Percentiles rank a stretch among this genome's conserved stretches.
phyloP scores from a whole-genome alignment of 805 yeast genomes.

The Candida nonsorbophila region DNA sequence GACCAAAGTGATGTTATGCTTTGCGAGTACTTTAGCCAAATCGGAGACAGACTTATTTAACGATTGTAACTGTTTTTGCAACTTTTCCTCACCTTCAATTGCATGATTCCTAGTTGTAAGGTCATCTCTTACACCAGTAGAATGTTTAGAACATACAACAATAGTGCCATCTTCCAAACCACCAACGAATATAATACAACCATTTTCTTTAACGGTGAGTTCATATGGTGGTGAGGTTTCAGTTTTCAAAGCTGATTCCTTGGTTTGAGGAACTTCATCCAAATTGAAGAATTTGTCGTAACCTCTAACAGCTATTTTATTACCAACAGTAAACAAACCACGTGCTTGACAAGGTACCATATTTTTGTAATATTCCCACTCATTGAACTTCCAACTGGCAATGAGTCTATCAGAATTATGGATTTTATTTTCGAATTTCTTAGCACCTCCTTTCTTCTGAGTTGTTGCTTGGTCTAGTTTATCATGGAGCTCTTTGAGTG shows the following conservation, averaged over 20 bases:
- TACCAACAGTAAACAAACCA: slow-evolving; percentile 64
- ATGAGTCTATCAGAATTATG: slow-evolving; percentile 3
- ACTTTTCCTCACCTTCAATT: slow-evolving; percentile 55
- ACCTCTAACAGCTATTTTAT: slow-evolving; percentile 69
- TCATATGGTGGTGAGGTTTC: slow-evolving; percentile 70
- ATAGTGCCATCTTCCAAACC: slow-evolving; percentile 73
- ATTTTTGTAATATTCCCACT: slow-evolving; percentile 73
- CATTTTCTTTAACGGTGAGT: slow-evolving; percentile 84
- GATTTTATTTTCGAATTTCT: slow-evolving; percentile 7
- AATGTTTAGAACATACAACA: slow-evolving; percentile 86
- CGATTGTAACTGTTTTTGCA: slow-evolving; percentile 47
- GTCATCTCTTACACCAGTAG: slow-evolving; percentile 66
- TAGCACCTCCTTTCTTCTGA: slow-evolving; percentile 17
- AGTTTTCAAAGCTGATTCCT: slow-evolving; percentile 38
- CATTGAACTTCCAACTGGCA: slow-evolving; percentile 76
- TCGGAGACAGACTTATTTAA: slow-evolving; percentile 36
- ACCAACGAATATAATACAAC: slow-evolving; percentile 82
- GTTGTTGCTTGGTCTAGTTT: slow-evolving; percentile 13
- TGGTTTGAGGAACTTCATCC: slow-evolving; percentile 55
- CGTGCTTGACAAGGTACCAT: slow-evolving; percentile 74
- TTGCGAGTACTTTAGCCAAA: slow-evolving; percentile 52
- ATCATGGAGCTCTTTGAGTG: slow-evolving; percentile 12
- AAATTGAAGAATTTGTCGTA: slow-evolving; percentile 92
- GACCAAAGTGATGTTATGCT: slow-evolving; percentile 69
- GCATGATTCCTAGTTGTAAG: slow-evolving; percentile 68